A percentile compares a stretch with the other conserved stretches of the same genome.
phyloP scores from a whole-genome alignment of 768 basidiomycete species.

The Russula olivacea region DNA sequence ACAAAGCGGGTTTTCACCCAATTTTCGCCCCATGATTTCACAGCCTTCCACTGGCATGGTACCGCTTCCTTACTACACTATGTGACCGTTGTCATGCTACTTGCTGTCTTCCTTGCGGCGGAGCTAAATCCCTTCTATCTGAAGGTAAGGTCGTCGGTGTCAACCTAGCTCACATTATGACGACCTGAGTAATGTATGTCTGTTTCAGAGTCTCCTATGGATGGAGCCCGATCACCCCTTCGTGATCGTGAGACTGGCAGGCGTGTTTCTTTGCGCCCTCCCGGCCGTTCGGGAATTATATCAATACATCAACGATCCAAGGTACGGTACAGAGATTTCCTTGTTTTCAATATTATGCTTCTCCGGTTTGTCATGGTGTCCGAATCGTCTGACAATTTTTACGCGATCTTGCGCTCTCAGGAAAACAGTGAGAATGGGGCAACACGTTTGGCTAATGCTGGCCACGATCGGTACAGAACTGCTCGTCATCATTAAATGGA shows the following conservation, averaged over 20 bases:
- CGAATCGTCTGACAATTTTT: slow-evolving; percentile 16
- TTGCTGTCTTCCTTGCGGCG: slow-evolving; percentile 75
- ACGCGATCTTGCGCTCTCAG: slow-evolving; percentile 36
- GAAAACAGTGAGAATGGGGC: slow-evolving; percentile 81
- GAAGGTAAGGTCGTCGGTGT: slow-evolving; percentile 45
- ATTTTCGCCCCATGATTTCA: slow-evolving; percentile 84
- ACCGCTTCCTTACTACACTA: slow-evolving; percentile 72
- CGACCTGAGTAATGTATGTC: background rate
- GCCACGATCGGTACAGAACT: slow-evolving; percentile 83
- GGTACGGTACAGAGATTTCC: slow-evolving; percentile 41
- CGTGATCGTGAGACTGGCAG: slow-evolving; percentile 62
- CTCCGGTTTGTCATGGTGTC: slow-evolving; percentile 6
- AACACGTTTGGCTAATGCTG: slow-evolving; percentile 80
- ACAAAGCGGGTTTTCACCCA: slow-evolving; percentile 75
- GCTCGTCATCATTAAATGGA: slow-evolving; percentile 79
- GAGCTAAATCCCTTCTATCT: slow-evolving; percentile 87
- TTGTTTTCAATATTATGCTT: slow-evolving; percentile 8
- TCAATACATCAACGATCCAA: slow-evolving; percentile 77
- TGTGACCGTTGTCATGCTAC: slow-evolving; percentile 63
- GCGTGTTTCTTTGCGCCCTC: slow-evolving; percentile 80
- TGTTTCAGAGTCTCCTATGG: slow-evolving; percentile 57
- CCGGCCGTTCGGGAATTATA: slow-evolving; percentile 80
- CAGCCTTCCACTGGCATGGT: slow-evolving; percentile 81
- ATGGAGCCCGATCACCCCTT: slow-evolving; percentile 90
- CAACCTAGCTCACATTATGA: slow-evolving; percentile 1